Percentiles rank a stretch among this genome's conserved stretches.
Conservation (phyloP, 257 asterid genomes). For the Cruciata laevipes region DNA sequence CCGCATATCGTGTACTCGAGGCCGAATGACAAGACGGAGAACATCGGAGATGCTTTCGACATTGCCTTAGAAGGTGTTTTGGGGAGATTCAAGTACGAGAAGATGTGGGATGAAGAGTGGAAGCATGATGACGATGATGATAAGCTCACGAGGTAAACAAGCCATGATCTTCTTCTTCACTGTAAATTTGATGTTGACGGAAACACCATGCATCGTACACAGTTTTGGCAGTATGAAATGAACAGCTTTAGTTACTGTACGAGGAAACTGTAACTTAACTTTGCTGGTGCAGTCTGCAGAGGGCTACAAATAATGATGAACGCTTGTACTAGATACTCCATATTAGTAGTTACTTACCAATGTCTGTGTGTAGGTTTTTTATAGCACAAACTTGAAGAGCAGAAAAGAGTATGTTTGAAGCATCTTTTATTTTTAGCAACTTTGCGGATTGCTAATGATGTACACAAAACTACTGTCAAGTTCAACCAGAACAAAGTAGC, state of each 20-base stretch:
- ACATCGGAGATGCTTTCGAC: slow-evolving; percentile 72
- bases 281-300: neutral
- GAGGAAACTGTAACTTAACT: neutral
- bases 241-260: neutral
- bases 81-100: slow-evolving; percentile 71
- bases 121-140: slow-evolving; percentile 3
- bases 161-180: neutral
- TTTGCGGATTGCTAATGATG: neutral
- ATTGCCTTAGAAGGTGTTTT: slow-evolving; percentile 76
- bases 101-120: slow-evolving; percentile 11
- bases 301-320: neutral
- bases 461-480: neutral
- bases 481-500: neutral
- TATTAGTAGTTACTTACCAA: neutral
- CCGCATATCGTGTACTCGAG: slow-evolving; percentile 60
- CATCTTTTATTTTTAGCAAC: neutral
- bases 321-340: neutral
- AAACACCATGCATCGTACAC: neutral
- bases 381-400: neutral
- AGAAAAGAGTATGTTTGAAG: no score
- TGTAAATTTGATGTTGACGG: neutral
- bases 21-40: slow-evolving; percentile 40
- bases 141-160: neutral
- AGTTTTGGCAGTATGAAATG: neutral
- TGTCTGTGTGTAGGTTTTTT: neutral